Conservation (phyloP, 805 yeast species). For the Pichia rugopelliculosa region DNA sequence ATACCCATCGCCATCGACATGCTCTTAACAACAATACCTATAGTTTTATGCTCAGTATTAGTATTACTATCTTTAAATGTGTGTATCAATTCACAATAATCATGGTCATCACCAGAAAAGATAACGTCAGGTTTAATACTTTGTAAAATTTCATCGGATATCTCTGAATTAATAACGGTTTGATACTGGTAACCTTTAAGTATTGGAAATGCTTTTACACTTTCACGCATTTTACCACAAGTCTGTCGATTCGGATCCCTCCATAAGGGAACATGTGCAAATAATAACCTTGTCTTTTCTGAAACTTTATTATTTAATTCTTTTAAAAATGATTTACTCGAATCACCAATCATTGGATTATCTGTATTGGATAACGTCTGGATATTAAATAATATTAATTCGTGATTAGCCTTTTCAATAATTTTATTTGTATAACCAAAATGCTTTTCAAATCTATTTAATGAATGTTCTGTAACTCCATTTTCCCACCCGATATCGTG, state of each 20-base stretch:
- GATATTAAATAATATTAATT: conserved; percentile 70
- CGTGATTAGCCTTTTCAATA: conserved; percentile 59
- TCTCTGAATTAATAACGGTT: conserved; percentile 61
- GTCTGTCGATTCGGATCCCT: conserved; percentile 47
- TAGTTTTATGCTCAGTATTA: background rate
- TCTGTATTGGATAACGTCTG: conserved; percentile 62
- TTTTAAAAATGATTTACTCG: conserved; percentile 48
- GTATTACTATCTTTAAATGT: conserved; percentile 12
- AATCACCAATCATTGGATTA: conserved; percentile 29
- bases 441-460: conserved; percentile 53
- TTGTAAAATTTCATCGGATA: conserved; percentile 50
- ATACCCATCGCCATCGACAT: conserved; percentile 89
- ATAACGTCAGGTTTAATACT: conserved; percentile 58
- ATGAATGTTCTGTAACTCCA: conserved; percentile 47
- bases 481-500: conserved; percentile 94
- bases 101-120: conserved; percentile 95
- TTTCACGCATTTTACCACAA: conserved; percentile 78
- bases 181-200: conserved; percentile 80
- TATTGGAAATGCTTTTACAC: conserved; percentile 55
- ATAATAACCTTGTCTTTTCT: conserved; percentile 51
- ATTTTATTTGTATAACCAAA: conserved; percentile 65
- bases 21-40: conserved; percentile 51
- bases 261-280: conserved; percentile 84
- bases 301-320: conserved; percentile 19
- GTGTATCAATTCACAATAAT: conserved; percentile 78